Evolutionary conservation across 139 green algal genomes (phyloP), one percentile per base, ranked within the genome.

Genomic region (Monoraphidium neglectum): DNA sequence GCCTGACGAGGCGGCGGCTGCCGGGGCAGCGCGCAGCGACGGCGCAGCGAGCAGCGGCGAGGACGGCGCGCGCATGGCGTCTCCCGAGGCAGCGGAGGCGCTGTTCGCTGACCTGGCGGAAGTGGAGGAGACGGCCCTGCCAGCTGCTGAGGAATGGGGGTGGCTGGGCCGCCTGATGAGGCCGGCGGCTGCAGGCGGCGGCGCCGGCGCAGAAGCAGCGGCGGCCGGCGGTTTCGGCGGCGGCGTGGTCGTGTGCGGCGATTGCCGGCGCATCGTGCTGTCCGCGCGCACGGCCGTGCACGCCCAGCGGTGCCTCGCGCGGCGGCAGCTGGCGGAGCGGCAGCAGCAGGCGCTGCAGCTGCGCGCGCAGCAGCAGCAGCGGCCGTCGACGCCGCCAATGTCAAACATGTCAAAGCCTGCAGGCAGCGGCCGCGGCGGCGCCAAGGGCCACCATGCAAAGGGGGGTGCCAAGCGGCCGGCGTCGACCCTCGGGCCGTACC

Each of bases 261-360:
- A 4, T n/a, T 77, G 70, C 57, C 57, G 68, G 53, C 70, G 70
- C 2, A 56, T 59, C 1, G 70, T 77, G 12, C 70, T 77, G 0
- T 24, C 70, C 32, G 26, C 67, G 57, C 38, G 70, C 0, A 60
- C 67, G 6, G 8, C 18, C 10, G 30, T 68, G 28, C 70, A 77
- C 63, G 23, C 66, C 54, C 56, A 77, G 57, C 70, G 57, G 0
- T 77, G 70, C n/a, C 56, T 43, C 53, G 57, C 70, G 30, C 70
- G 70, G 23, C 53, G 53, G 30, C 36, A 57, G 16, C 57, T 69
- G 4, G 70, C 70, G 38, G 70, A 77, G 57, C 33, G 38, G 26
- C 70, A 77, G 35, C 56, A 56, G 54, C 54, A 57, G 56, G 70
- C 70, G 54, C 30, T 77, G 4, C 54, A 40, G 30, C 54, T 59